Conservation (phyloP, 345 rosid species). For the Eucalyptus paniculata region DNA sequence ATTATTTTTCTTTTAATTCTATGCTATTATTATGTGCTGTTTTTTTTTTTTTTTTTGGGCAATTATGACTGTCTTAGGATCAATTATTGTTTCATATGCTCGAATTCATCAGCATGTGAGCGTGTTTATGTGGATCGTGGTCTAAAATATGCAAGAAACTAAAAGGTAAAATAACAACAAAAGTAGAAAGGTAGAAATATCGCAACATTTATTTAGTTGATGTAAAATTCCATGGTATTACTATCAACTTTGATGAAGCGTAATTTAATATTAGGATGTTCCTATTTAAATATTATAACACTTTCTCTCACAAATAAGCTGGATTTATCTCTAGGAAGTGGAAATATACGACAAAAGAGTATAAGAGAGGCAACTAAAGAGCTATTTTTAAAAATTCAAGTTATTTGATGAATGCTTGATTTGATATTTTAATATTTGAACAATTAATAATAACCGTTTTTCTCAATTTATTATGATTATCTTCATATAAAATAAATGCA, state of each 20-base stretch:
- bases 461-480: not conserved
- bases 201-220: rapidly evolving
- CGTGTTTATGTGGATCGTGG: not conserved
- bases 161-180: not conserved
- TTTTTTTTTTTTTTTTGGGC: not conserved
- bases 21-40: not conserved
- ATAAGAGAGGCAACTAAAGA: not conserved
- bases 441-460: not conserved
- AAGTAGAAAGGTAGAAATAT: not conserved
- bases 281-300: not conserved
- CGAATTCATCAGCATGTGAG: not conserved
- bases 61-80: not conserved
- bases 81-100: not conserved
- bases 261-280: not conserved
- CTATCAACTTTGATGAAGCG: not conserved
- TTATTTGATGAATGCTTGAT: not conserved
- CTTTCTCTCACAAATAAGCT: rapidly evolving
- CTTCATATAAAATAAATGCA: not conserved
- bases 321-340: not conserved
- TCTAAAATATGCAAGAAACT: not conserved
- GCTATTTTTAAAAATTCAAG: not conserved
- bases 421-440: not conserved
- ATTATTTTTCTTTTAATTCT: not conserved
- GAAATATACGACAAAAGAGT: not conserved
- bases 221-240: not conserved